Evolutionary conservation across 2,329 filamentous ascomycete genomes (phyloP).

Genomic region (Daldinia sp.): DNA sequence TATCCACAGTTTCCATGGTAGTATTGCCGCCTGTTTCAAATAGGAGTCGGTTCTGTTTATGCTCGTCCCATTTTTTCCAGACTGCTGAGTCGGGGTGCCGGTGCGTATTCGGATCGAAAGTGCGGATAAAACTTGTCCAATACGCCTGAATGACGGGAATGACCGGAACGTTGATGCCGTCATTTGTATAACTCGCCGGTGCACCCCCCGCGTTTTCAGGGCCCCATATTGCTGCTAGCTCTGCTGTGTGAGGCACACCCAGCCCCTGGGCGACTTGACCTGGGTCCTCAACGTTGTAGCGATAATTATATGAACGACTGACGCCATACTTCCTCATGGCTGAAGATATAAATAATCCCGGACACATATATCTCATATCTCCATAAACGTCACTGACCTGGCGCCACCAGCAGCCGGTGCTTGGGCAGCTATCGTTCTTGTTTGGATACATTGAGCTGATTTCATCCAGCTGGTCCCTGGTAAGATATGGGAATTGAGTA

Average conservation of each 20-base stretch:
- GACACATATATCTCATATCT: constrained; percentile 74
- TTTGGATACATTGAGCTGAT: constrained; percentile 70
- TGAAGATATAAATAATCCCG: constrained; percentile 67
- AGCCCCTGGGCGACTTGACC: constrained; percentile 63
- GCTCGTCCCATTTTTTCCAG: constrained; percentile 46
- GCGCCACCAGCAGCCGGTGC: constrained; percentile 67
- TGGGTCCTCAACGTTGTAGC: constrained; percentile 75
- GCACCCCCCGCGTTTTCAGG: constrained; percentile 64
- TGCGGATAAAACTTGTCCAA: constrained; percentile 79
- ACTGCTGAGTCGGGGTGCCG: constrained; percentile 41
- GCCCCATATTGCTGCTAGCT: constrained; percentile 76
- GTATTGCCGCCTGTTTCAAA: constrained; percentile 58
- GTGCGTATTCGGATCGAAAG: constrained; percentile 71
- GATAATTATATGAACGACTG: constrained; percentile 72
- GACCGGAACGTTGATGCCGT: constrained; percentile 66
- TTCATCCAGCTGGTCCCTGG: constrained; percentile 59
- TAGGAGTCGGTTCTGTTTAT: constrained; percentile 54
- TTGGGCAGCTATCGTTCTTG: constrained; percentile 60
- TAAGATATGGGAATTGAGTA: constrained; percentile 69
- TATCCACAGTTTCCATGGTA: constrained; percentile 59
- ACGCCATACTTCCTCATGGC: constrained; percentile 53
- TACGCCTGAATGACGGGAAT: constrained; percentile 75
- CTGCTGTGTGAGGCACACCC: constrained; percentile 76
- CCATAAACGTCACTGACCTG: constrained; percentile 70
- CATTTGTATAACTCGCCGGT: constrained; percentile 67